phyloP scores from a whole-genome alignment of 2,329 filamentous ascomycete species.

The Monilinia polystroma region DNA sequence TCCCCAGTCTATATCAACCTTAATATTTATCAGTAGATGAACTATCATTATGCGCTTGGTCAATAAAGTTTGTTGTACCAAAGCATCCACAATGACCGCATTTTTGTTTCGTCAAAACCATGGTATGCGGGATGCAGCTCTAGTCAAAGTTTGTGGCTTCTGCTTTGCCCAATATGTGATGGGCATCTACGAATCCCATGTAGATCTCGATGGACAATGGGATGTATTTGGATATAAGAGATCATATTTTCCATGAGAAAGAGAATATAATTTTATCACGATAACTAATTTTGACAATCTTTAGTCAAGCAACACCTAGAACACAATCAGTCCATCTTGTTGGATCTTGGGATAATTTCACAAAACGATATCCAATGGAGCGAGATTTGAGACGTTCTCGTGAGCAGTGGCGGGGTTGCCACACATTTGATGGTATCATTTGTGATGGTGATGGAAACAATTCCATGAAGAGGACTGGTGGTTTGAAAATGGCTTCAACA shows the following conservation, averaged over 20 bases:
- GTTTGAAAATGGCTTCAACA: constrained; percentile 85
- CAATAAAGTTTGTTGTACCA: not conserved
- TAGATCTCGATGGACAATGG: not conserved
- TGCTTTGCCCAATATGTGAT: not conserved
- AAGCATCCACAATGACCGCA: not conserved
- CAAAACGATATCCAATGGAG: constrained; percentile 74
- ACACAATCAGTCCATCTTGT: constrained; percentile 73
- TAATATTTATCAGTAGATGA: not conserved
- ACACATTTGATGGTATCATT: constrained; percentile 81
- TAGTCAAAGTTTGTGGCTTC: constrained; percentile 1
- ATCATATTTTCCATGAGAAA: not conserved
- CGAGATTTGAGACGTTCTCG: constrained; percentile 71
- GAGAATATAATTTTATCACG: not conserved
- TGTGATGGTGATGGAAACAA: constrained; percentile 65
- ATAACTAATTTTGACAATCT: constrained; percentile 18
- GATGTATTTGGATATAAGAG: constrained; percentile 7
- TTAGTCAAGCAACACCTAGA: constrained; percentile 59
- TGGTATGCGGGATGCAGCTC: not conserved
- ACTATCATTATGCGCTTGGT: constrained; percentile 2
- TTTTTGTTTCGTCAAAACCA: not conserved
- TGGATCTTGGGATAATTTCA: constrained; percentile 96
- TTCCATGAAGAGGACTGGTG: constrained; percentile 64
- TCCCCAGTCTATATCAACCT: not conserved
- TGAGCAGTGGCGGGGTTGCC: constrained; percentile 83
- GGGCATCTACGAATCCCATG: not conserved